Evolutionary conservation across 495 filamentous ascomycete species (phyloP).

Genomic region (Ascobolus immersus): DNA sequence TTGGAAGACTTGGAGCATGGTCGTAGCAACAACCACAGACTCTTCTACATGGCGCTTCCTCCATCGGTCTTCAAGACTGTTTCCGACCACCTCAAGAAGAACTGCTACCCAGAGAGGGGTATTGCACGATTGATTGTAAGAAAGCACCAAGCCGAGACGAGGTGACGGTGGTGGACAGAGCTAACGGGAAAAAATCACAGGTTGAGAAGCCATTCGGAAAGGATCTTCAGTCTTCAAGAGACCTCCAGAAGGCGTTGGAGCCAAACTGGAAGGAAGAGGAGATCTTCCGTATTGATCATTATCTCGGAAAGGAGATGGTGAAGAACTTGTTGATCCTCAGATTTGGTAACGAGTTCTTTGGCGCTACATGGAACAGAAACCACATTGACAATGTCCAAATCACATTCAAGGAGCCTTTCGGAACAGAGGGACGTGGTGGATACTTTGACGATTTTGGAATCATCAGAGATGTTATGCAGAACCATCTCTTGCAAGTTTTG

Average conservation of each 20-base stretch:
- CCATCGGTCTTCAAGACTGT: constrained; percentile 96
- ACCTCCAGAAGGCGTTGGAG: constrained; percentile 80
- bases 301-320: constrained; percentile 99
- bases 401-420: constrained; percentile 98
- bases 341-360: constrained; percentile 98
- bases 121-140: constrained; percentile 82
- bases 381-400: constrained; percentile 99
- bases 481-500: constrained; percentile 86
- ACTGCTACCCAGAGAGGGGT: constrained; percentile 75
- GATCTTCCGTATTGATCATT: constrained; percentile 98
- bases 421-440: constrained; percentile 93
- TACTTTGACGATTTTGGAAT: constrained; percentile 99
- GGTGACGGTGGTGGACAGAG: constrained; percentile 1
- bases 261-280: constrained; percentile 99
- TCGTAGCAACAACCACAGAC: constrained; percentile 57
- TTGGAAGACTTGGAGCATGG: constrained; percentile 67
- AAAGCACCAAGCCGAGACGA: constrained; percentile 1
- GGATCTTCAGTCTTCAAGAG: constrained; percentile 77
- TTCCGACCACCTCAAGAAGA: constrained; percentile 85
- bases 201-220: constrained; percentile 99
- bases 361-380: constrained; percentile 95
- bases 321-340: constrained; percentile 98
- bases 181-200: constrained; percentile 22
- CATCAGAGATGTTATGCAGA: constrained; percentile 96
- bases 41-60: constrained; percentile 98